Base-by-base conservation (phyloP, 2,329 filamentous ascomycete genomes). In the Lachnellula willkommii region DNA sequence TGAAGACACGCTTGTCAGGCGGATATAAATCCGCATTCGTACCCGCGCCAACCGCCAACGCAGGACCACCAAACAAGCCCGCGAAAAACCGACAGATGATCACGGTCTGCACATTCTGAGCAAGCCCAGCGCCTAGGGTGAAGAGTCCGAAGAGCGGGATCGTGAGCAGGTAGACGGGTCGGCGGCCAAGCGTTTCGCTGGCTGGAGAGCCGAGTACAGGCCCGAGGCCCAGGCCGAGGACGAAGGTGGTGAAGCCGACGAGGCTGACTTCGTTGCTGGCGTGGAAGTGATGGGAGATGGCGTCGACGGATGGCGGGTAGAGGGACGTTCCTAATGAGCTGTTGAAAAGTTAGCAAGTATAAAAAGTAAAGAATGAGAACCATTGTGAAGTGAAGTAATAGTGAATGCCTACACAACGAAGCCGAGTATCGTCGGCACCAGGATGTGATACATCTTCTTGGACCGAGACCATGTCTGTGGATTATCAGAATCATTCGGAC, bases 151-250 rank as follows among this genome's bases (percentile, higher is more conserved):
- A 83, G 65, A 80, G 75, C 0, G 77, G 50, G 49, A 76, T 79
- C 1, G 74, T 74, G 0, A 63, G 50, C 37, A 78, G 73, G 6
- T 78, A 66, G 5, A 80, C 66, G 0, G 62, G 56, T 46, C 71
- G 62, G 0, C 79, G 64, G n/a, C 83, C 83, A 62, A 80, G 83
- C 2, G 83, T 70, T 65, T 88, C 84, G 7, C 78, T 82, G 5
- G 86, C 54, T 0, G 85, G 84, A 0, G 81, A 82, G 52, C 82
- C 77, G 4, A 87, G 47, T 48, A 87, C 69, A 0, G 84, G 83
- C 0, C 83, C 84, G 32, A 82, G 78, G 2, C 79, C 82, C 54
- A 83, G 80, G 20, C 86, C 85, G 0, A 88, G 72, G 2, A 89
- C 75, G 66, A 85, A 67, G 4, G 42, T 45, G 1, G 42, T 45